Evolutionary conservation across 2,329 filamentous ascomycete genomes (phyloP), one percentile per base, ranked within the genome.

Genomic region (Paecilomyces fulvus): DNA sequence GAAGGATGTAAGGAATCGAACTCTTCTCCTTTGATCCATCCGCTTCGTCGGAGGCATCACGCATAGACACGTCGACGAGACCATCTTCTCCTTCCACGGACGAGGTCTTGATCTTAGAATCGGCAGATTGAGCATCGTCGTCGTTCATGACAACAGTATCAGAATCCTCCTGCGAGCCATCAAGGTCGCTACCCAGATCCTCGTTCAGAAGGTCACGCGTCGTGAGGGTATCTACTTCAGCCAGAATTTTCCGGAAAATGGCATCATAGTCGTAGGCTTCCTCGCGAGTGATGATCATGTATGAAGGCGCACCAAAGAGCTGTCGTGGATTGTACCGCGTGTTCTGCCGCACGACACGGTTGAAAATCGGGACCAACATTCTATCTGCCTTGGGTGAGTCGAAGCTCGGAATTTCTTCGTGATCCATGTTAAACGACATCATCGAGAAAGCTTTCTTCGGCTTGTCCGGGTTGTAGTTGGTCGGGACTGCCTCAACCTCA

Each of bases 31-130:
- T 59, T 3, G 59, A 50, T 3, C 59, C 14, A n/a, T 56, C 53
- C 23, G 53, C 33, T 9, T 55, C 30, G 5, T 57, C 58, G 9
- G 60, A 56, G 11, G 77, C 75, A 63, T 90, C 87, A 54, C 84
- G 85, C 86, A 96, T 92, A 0, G 88, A 89, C 14, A 99, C 86
- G 67, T 96, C 89, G 5, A 97, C 89, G 65, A 96, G 84, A 59
- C 90, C 90, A 59, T 96, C 92, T 70, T 96, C 92, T 9, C 90
- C 89, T 68, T 92, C 87, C 1, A 95, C 82, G 2, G 92, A 96
- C 28, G 84, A 82, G 49, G 90, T 87, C 57, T 87, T 83, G 51
- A 96, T 80, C 66, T 87, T 88, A 21, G 82, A 79, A 61, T 88
- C 88, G 9, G 81, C 83, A 3, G 85, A 85, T 3, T 88, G 83